Base-by-base conservation (phyloP, 305 asterid species). In the Rubia occidens region DNA sequence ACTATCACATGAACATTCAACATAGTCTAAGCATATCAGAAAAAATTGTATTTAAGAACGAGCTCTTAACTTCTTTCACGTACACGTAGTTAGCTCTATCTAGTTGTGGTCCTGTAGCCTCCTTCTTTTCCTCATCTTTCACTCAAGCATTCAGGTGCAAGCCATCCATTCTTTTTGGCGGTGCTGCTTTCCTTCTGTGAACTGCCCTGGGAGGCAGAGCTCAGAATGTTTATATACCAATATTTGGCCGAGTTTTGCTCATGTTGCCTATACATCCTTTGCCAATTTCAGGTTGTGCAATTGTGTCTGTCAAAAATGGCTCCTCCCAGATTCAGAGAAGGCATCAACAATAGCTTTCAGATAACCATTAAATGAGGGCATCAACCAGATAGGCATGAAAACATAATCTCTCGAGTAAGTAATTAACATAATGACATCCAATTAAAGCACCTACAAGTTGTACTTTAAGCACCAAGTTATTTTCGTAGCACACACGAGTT, bases 141-240 rank as follows among this genome's bases (percentile, higher is more conserved):
- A 87, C 94, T 8, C 56, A 72, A 8, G 77, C 80, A 9, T 89
- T 73, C 11, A 96, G 95, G 17, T 88, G 93, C 9, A 85, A 80
- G 47, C 82, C 88, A 0, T 81, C 97, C 0, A 86, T 89, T 55
- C 82, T 87, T 60, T 32, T 73, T 5, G 97, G 96, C 2, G 95
- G 95, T 43, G 83, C 77, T 42, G 79, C 89, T 0, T 88, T 88
- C 76, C 86, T 88, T 1, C 79, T 79, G 1, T 95, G 96, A n/a
- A 85, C 93, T 13, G 90, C 87, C 5, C 86, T 88, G 2, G 82
- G 83, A 11, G 97, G 96, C 20, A 87, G 86, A 0, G 93, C 97
- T 13, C 35, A 76, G 15, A 80, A 71, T 71, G 69, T 84, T 1
- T 79, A 84, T 66, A 90, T 90, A 91, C 83, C 88, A 0, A 89